phyloP scores from a whole-genome alignment of 306 rosid species.

The Pyrus pyrifolia region DNA sequence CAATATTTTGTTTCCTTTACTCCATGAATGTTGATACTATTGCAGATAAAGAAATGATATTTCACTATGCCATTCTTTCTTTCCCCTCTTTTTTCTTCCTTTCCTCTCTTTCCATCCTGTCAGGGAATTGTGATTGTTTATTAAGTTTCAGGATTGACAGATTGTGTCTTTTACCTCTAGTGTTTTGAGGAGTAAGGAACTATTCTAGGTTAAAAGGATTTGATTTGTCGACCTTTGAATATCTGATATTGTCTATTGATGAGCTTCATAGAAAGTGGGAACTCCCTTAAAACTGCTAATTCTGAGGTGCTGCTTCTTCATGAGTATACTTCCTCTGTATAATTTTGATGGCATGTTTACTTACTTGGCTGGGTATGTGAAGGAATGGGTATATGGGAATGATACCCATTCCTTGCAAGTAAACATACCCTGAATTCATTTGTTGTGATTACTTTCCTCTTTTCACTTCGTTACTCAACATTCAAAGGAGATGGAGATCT shows the following conservation, averaged over 20 bases:
- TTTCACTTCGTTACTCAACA: background rate
- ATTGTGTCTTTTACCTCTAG: background rate
- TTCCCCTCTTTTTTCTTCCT: background rate
- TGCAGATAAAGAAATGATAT: background rate
- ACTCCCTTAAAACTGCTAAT: background rate
- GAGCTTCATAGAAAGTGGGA: background rate
- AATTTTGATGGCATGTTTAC: background rate
- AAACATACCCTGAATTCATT: background rate
- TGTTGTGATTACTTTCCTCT: background rate
- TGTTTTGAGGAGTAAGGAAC: background rate
- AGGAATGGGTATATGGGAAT: background rate
- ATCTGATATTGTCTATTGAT: background rate
- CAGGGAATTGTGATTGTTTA: background rate
- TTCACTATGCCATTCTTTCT: background rate
- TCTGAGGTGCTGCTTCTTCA: background rate
- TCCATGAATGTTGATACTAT: background rate
- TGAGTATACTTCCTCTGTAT: background rate
- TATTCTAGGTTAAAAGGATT: background rate
- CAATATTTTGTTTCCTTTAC: background rate
- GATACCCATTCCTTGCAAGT: background rate
- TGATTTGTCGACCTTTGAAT: background rate
- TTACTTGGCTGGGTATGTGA: background rate
- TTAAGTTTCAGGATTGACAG: background rate
- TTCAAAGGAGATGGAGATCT: background rate
- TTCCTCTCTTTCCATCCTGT: background rate